These are phyloP conservation scores for Gossypium rotundifolium DNA, from an alignment of 345 rosid genomes.

Conservation along the genomic window DNA sequence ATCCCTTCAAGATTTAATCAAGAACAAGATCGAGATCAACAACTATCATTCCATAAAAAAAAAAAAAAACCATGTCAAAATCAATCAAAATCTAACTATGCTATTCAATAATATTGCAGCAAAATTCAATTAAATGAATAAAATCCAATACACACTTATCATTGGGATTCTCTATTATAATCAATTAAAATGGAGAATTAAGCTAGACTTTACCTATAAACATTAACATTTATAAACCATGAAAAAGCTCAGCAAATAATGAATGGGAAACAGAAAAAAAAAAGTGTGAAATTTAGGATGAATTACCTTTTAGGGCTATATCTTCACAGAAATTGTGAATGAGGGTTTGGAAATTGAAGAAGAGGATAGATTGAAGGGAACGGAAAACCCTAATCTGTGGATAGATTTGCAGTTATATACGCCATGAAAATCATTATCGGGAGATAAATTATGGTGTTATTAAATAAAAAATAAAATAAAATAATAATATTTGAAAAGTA, in stretches of 20 bases:
- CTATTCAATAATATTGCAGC: constrained; percentile 11
- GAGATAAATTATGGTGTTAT: not conserved
- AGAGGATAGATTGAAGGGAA: not conserved
- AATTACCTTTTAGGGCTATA: constrained; percentile 11
- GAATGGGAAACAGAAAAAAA: not conserved
- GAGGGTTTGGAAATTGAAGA: constrained; percentile 6
- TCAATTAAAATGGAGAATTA: not conserved
- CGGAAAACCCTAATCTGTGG: constrained; percentile 24
- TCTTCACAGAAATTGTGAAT: constrained; percentile 8
- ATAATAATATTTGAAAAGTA: not conserved
- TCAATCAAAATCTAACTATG: constrained; percentile 27
- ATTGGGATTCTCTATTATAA: not conserved
- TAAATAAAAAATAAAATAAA: not conserved
- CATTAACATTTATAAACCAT: not conserved
- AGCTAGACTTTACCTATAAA: not conserved
- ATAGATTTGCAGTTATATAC: constrained; percentile 13
- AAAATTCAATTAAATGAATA: constrained; percentile 12
- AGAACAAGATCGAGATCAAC: constrained; percentile 40
- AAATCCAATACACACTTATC: not conserved
- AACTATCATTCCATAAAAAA: constrained; percentile 43
- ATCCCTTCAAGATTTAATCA: constrained; percentile 18
- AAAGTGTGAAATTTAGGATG: constrained; percentile 1
- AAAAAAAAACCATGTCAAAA: not conserved
- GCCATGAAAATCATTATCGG: constrained; percentile 18
- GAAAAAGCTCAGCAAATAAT: constrained; percentile 6